Percentiles rank a stretch among this genome's conserved stretches.
phyloP scores from a whole-genome alignment of 2,329 filamentous ascomycete genomes.

The Scytalidium lignicola region DNA sequence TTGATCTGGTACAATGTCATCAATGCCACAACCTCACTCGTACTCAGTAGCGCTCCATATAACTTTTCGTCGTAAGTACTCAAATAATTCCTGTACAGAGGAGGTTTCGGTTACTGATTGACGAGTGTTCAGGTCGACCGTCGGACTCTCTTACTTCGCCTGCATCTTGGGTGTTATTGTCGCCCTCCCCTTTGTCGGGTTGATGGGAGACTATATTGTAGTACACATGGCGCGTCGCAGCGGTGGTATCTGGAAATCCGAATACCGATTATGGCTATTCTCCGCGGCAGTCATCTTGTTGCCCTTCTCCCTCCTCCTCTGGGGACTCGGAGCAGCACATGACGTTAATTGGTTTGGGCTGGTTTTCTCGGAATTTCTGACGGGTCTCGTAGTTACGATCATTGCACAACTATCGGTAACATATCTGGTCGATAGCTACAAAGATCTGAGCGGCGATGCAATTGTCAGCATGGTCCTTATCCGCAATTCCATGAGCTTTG shows the following conservation, averaged over 20 bases:
- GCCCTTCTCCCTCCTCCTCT: conserved; percentile 39
- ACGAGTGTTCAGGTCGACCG: conserved; percentile 8
- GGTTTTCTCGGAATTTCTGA: conserved; percentile 40
- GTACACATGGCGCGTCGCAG: conserved; percentile 34
- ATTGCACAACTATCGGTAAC: conserved; percentile 39
- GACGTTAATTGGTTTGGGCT: conserved; percentile 38
- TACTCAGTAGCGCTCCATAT: conserved; percentile 26
- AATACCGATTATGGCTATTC: conserved; percentile 26
- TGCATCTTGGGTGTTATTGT: conserved; percentile 17
- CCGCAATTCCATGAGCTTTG: conserved; percentile 43
- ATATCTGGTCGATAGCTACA: conserved; percentile 42
- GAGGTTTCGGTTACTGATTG: neutral
- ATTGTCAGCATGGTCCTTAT: conserved; percentile 42
- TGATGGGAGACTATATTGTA: conserved; percentile 20
- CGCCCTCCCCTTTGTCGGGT: conserved; percentile 12
- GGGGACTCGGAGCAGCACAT: conserved; percentile 44
- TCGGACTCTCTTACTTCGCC: conserved; percentile 23
- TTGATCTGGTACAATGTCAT: conserved; percentile 26
- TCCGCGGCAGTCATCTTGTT: conserved; percentile 32
- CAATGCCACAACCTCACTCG: conserved; percentile 20
- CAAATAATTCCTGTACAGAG: neutral
- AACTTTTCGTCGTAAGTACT: conserved; percentile 18
- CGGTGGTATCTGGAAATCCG: conserved; percentile 29
- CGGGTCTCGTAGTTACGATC: conserved; percentile 35
- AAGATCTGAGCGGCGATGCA: conserved; percentile 40